Percentiles rank a stretch among this genome's conserved stretches.
Evolutionary conservation across 805 yeast genomes (phyloP).

Genomic region (Saccharomycopsis sp.): DNA sequence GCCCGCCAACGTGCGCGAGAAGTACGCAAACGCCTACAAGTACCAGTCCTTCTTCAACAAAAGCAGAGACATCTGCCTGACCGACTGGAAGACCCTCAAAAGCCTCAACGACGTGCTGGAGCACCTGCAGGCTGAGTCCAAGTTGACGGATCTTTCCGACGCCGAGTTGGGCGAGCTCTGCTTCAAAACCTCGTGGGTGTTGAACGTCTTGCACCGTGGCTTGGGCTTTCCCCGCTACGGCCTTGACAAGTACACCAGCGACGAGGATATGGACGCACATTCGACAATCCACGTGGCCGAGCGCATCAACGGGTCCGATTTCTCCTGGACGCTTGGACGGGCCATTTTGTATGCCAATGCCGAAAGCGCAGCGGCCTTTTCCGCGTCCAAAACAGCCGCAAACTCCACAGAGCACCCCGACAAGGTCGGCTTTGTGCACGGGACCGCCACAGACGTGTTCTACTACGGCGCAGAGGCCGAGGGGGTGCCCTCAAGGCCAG

Average conservation of each 20-base stretch:
- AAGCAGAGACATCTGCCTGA: conserved; percentile 43
- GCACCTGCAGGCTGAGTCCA: neutral
- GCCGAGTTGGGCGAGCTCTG: conserved; percentile 48
- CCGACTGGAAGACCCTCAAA: conserved; percentile 33
- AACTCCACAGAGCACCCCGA: conserved; percentile 17
- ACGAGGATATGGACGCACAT: conserved; percentile 24
- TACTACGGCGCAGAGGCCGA: conserved; percentile 47
- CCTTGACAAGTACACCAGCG: conserved; percentile 29
- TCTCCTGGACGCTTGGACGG: conserved; percentile 53
- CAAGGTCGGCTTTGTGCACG: conserved; percentile 37
- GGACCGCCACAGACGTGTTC: conserved; percentile 42
- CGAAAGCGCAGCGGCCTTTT: conserved; percentile 41
- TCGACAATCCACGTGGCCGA: conserved; percentile 38
- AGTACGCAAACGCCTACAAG: conserved; percentile 37
- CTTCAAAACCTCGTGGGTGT: conserved; percentile 55
- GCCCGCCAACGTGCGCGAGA: conserved; percentile 14
- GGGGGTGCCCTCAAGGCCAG: conserved; percentile 39
- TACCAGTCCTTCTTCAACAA: conserved; percentile 35
- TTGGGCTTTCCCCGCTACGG: conserved; percentile 52
- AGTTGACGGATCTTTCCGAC: conserved; percentile 29
- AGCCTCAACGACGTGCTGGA: conserved; percentile 29
- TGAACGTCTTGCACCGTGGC: conserved; percentile 52
- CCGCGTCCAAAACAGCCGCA: conserved; percentile 19
- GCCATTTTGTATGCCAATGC: conserved; percentile 57
- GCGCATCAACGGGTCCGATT: conserved; percentile 36